Percentiles rank a stretch among this genome's conserved stretches.
phyloP scores from a whole-genome alignment of 768 basidiomycete genomes.

The Boletales sp. region DNA sequence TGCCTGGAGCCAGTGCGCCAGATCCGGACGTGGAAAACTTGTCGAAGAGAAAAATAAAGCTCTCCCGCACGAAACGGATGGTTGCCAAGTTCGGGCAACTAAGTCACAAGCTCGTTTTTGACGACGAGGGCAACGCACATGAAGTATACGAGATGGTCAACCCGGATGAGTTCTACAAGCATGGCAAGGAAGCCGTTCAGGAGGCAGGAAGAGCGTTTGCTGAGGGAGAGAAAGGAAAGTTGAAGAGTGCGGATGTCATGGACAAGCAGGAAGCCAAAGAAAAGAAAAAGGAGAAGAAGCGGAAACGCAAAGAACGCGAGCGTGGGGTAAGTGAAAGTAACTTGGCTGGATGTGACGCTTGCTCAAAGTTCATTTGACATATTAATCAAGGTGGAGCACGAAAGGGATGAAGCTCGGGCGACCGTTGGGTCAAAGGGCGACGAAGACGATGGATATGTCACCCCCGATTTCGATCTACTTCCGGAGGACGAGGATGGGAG shows the following conservation, averaged over 20 bases:
- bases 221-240: conserved; percentile 66
- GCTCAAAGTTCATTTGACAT: not conserved
- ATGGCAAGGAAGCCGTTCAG: conserved; percentile 60
- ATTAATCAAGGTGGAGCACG: conserved; percentile 20
- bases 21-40: conserved; percentile 44
- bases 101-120: conserved; percentile 80
- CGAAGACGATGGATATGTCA: conserved; percentile 69
- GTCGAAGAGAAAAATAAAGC: conserved; percentile 86
- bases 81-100: conserved; percentile 56
- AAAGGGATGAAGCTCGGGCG: conserved; percentile 22
- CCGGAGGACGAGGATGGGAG: conserved; percentile 36
- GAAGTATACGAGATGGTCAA: conserved; percentile 81
- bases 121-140: conserved; percentile 80
- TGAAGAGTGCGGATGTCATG: conserved; percentile 63
- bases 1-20: conserved; percentile 37
- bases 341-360: not conserved
- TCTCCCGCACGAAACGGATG: conserved; percentile 70
- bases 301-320: conserved; percentile 83
- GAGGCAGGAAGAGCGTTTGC: conserved; percentile 69
- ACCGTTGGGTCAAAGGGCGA: conserved; percentile 37
- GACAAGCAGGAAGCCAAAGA: conserved; percentile 85
- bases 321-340: conserved; percentile 26
- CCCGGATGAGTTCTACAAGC: conserved; percentile 67
- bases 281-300: conserved; percentile 89
- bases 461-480: conserved; percentile 63